phyloP scores from a whole-genome alignment of 441 rosid species.

The Gossypium trilobum region DNA sequence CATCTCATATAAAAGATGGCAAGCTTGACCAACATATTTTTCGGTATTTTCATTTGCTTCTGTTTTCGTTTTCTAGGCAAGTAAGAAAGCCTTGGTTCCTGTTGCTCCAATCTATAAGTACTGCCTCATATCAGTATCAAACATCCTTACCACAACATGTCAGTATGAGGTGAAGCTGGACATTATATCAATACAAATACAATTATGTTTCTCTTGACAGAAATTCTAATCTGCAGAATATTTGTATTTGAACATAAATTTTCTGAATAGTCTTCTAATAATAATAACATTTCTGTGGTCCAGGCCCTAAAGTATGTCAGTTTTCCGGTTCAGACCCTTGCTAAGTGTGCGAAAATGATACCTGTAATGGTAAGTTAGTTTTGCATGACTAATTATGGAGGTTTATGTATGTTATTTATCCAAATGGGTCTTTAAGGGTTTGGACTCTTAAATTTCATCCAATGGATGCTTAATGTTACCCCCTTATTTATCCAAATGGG shows the following conservation, averaged over 20 bases:
- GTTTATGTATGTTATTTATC: background rate
- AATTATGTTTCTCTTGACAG: background rate
- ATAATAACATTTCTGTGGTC: constrained; percentile 18
- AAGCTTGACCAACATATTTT: constrained; percentile 1
- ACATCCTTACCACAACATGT: constrained; percentile 86
- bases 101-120: constrained; percentile 90
- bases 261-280: constrained; percentile 12
- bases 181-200: background rate
- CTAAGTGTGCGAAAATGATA: constrained; percentile 91
- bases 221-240: background rate
- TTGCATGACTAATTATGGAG: background rate
- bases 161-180: constrained; percentile 71
- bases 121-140: constrained; percentile 63
- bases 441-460: background rate
- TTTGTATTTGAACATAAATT: background rate
- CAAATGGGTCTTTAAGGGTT: background rate
- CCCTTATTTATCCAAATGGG: background rate
- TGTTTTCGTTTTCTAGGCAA: constrained; percentile 40
- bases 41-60: background rate
- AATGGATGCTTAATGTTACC: background rate
- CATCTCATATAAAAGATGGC: background rate
- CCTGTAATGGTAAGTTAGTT: constrained; percentile 72
- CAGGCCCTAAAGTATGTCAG: constrained; percentile 91
- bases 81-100: constrained; percentile 73
- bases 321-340: constrained; percentile 80